Base-by-base conservation (phyloP, 805 yeast species). In the Phaffomyces opuntiae region DNA sequence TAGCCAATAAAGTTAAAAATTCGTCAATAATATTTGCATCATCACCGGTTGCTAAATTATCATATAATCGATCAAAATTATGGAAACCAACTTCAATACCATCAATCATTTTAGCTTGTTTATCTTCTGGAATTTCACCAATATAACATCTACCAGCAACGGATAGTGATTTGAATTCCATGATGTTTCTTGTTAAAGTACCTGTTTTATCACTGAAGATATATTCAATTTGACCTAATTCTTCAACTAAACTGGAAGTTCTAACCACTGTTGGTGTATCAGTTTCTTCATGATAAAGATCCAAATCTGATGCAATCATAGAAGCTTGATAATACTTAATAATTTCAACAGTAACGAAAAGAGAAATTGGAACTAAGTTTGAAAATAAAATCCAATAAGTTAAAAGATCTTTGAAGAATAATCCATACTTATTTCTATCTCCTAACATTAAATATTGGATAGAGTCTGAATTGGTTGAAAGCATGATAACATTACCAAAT, bases 151-250 rank as follows among this genome's bases (percentile, higher is more conserved):
- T 78, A 0, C 98, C 99, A 3, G 89, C 97, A 60, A 93, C 88
- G 0, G 96, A 78, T 57, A 96, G 89, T 9, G 93, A 80, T 62
- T 87, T 89, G 67, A 87, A 93, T 65, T 89, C 98, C 99, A 93
- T 93, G 45, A 93, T 83, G 60, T 93, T 93, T 65, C 97, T 70
- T 0, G 99, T 93, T 48, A 93, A 72, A 0, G 99, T 93, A 29
- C 99, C 99, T 0, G 99, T 93, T 62, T 93, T 93, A 65, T 93
- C 99, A 63, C 96, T 87, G 67, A 93, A 93, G 21, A 93, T 86
- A 60, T 89, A 90, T 61, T 91, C 95, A 57, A 93, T 90, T 64
- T 93, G 99, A 26, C 99, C 99, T 52, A 93, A 72, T 57, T 93
- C 99, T 65, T 93, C 99, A 7, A 93, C 99, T 55, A 93, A 73